Evolutionary conservation across 176 grass and related monocot species (phyloP).

Genomic region (Puccinellia tenuiflora): DNA sequence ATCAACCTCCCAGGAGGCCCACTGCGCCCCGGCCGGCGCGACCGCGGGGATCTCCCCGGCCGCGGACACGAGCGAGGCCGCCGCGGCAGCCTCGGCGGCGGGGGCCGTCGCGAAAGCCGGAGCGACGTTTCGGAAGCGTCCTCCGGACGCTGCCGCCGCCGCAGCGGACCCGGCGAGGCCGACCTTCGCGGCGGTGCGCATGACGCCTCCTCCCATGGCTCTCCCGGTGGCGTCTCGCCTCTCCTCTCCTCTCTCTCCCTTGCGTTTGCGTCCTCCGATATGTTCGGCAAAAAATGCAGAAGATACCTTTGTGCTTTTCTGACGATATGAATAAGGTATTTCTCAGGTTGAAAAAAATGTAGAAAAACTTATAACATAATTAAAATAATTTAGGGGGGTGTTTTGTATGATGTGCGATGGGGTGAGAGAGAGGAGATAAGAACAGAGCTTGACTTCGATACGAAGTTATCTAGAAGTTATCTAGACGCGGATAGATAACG

Average conservation of each 20-base stretch:
- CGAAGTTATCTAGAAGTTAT: conserved; percentile 43
- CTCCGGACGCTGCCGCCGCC: background rate
- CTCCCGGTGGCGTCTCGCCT: background rate
- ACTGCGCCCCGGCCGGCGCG: conserved; percentile 26
- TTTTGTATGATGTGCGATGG: background rate
- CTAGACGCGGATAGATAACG: background rate
- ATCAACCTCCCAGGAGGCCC: conserved; percentile 61
- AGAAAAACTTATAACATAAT: background rate
- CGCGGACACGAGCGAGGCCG: conserved; percentile 37
- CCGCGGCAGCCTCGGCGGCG: background rate
- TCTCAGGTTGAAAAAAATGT: no score
- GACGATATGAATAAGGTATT: background rate
- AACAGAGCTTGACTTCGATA: background rate
- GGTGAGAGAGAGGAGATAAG: background rate
- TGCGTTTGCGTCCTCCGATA: background rate
- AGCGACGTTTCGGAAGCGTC: conserved; percentile 29
- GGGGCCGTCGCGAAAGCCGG: conserved; percentile 29
- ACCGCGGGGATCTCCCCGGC: conserved; percentile 27
- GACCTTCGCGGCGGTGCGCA: conserved; percentile 69
- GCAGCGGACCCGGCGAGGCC: conserved; percentile 18
- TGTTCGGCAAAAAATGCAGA: background rate
- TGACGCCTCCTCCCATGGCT: conserved; percentile 64
- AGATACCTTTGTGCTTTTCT: background rate
- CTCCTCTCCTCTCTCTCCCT: background rate
- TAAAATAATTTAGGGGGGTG: background rate